Evolutionary conservation across 139 green algal species (phyloP), one percentile per base, ranked within the genome.

Genomic region (Zygnema cylindricum): DNA sequence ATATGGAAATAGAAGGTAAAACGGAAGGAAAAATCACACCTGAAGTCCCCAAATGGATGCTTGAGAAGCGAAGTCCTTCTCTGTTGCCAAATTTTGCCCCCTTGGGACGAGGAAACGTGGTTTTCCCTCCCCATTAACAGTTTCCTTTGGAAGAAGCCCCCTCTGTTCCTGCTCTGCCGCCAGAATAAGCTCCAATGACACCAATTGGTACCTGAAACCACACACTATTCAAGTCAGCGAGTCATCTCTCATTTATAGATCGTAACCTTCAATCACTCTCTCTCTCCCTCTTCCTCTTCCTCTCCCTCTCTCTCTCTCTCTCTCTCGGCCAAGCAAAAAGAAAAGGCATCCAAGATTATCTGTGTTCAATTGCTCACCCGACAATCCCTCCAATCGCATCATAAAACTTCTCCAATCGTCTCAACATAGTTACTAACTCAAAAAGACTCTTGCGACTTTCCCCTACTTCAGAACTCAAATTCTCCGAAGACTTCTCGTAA

Each of bases 301-400:
- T 35, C 57, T 35, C 30, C 30, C 57, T 35, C 57, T 25, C 30
- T 30, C 30, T 73, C 25, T 35, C 25, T n/a, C n/a, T n/a, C n/a
- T n/a, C n/a, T n/a, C n/a, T n/a, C n/a, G n/a, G n/a, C n/a, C n/a
- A n/a, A n/a, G 30, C 25, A 30, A 30, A 25, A 73, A 25, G 57
- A 30, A 35, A 73, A 25, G 57, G 57, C 57, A 25, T 73, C 30
- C 30, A 73, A 73, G 30, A 30, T 25, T 25, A 73, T 30, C 30
- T 35, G 30, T 30, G 25, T 25, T 25, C 25, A 25, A 73, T 25
- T 25, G 38, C n/a, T 85, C 69, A 99, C 57, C 97, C 97, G 0
- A 96, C 57, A 38, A 99, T 88, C n/a, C 97, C 97, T 11, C 97
- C 97, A 40, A 99, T 96, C 69, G 86, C 93, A 93, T 98, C 95